Evolutionary conservation across 805 yeast genomes (phyloP).

Genomic region (Yarrowia deformans): DNA sequence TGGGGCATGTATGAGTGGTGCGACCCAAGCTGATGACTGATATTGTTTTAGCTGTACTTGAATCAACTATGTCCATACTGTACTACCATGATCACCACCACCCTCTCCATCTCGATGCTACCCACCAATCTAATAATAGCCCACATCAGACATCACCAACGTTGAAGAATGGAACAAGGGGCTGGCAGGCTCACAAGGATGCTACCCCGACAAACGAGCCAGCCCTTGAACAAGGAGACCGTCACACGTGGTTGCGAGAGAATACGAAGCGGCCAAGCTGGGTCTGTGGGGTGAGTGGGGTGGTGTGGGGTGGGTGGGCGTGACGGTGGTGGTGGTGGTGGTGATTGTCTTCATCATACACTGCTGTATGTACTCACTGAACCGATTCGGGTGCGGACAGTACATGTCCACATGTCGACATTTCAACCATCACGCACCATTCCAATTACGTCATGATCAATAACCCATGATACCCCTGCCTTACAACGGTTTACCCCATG

Average conservation of each 20-base stretch:
- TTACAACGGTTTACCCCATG: constrained; percentile 9
- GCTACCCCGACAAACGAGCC: constrained; percentile 5
- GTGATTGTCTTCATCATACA: too few species aligned
- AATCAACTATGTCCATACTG: too few species aligned
- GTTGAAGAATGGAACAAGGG: constrained; percentile 27
- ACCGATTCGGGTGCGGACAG: too few species aligned
- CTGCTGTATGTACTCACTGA: too few species aligned
- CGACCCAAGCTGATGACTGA: too few species aligned
- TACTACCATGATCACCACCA: not conserved
- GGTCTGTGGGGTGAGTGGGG: not conserved
- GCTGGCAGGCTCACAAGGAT: constrained; percentile 25
- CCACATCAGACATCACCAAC: constrained; percentile 25
- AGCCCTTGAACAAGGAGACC: constrained; percentile 11
- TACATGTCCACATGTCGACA: too few species aligned
- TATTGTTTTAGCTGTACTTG: too few species aligned
- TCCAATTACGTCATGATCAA: constrained; percentile 2
- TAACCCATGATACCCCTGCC: constrained; percentile 13
- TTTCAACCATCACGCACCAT: too few species aligned
- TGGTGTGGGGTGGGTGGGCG: too few species aligned
- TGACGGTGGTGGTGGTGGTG: too few species aligned
- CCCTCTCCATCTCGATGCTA: constrained; percentile 1
- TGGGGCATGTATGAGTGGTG: too few species aligned
- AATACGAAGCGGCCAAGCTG: constrained; percentile 3
- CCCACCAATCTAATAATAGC: constrained; percentile 15
- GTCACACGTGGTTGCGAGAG: constrained; percentile 19